These are phyloP conservation scores for Xylaria intraflava DNA, from an alignment of 495 filamentous ascomycete genomes.

Conservation along the genomic window DNA sequence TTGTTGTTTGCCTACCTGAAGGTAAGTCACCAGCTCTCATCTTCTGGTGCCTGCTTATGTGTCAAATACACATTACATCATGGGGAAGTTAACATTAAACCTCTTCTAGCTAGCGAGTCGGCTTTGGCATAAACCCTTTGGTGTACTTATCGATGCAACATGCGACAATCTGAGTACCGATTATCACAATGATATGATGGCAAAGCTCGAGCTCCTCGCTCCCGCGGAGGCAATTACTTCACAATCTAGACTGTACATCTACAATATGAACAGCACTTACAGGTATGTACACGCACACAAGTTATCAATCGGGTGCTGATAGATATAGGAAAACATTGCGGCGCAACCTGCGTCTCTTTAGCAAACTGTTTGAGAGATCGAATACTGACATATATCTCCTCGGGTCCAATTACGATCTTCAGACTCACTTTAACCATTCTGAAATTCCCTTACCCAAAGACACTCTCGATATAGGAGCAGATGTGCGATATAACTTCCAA, in stretches of 20 bases:
- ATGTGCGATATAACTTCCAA: slow-evolving; percentile 57
- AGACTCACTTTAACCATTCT: slow-evolving; percentile 57
- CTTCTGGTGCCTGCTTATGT: background rate
- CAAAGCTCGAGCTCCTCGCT: slow-evolving; percentile 50
- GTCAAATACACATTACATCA: background rate
- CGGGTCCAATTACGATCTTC: slow-evolving; percentile 53
- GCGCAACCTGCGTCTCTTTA: slow-evolving; percentile 48
- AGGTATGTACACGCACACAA: slow-evolving; percentile 25
- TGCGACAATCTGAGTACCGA: slow-evolving; percentile 58
- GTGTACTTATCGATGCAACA: slow-evolving; percentile 58
- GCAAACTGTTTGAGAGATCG: slow-evolving; percentile 49
- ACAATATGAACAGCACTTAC: slow-evolving; percentile 63
- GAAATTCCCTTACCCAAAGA: slow-evolving; percentile 59
- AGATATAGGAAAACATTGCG: slow-evolving; percentile 52
- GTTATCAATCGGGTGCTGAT: background rate
- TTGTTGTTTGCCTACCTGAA: slow-evolving; percentile 59
- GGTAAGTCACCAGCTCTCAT: slow-evolving; percentile 22
- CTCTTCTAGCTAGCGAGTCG: slow-evolving; percentile 51
- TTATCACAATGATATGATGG: slow-evolving; percentile 52
- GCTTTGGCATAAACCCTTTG: slow-evolving; percentile 60
- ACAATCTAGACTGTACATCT: slow-evolving; percentile 52
- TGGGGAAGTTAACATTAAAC: slow-evolving; percentile 1
- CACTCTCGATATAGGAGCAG: slow-evolving; percentile 57
- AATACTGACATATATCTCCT: slow-evolving; percentile 58
- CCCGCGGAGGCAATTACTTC: slow-evolving; percentile 52